Percentiles rank a stretch among this genome's conserved stretches.
Evolutionary conservation across 1,284 basidiomycete species (phyloP).

Genomic region (Erythrobasidium hasegawianum): DNA sequence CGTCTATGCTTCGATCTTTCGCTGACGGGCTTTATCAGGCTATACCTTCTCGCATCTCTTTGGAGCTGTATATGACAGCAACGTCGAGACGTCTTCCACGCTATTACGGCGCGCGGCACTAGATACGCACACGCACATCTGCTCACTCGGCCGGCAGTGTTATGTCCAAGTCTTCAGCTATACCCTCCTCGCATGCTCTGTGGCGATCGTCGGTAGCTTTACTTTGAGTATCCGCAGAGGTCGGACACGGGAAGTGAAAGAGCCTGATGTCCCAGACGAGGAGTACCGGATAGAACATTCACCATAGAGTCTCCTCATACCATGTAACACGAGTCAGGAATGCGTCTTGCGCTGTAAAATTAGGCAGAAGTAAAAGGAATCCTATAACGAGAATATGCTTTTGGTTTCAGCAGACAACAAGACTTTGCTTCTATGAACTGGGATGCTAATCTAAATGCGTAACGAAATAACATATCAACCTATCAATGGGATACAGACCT

Average conservation of each 20-base stretch:
- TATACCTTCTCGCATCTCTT: slow-evolving; percentile 32
- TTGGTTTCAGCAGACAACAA: too few relatives aligned
- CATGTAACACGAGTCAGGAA: too few relatives aligned
- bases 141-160: slow-evolving; percentile 12
- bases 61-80: slow-evolving; percentile 24
- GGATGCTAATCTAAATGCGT: too few relatives aligned
- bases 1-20: too few relatives aligned
- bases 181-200: slow-evolving; percentile 27
- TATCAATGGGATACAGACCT: too few relatives aligned
- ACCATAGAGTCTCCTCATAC: too few relatives aligned
- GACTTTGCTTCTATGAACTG: too few relatives aligned
- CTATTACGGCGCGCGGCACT: background rate
- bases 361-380: too few relatives aligned
- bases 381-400: too few relatives aligned
- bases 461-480: too few relatives aligned
- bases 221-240: slow-evolving; percentile 11
- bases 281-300: slow-evolving; percentile 6
- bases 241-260: background rate
- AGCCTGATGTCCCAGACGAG: slow-evolving; percentile 2
- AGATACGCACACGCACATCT: slow-evolving; percentile 13
- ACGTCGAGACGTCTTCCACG: background rate
- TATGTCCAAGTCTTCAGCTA: slow-evolving; percentile 22
- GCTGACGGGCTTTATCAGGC: too few relatives aligned
- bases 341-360: too few relatives aligned
- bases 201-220: slow-evolving; percentile 16